These are phyloP conservation scores for Polygonum aviculare DNA, from an alignment of 148 eudicot genomes.

Conservation along the genomic window DNA sequence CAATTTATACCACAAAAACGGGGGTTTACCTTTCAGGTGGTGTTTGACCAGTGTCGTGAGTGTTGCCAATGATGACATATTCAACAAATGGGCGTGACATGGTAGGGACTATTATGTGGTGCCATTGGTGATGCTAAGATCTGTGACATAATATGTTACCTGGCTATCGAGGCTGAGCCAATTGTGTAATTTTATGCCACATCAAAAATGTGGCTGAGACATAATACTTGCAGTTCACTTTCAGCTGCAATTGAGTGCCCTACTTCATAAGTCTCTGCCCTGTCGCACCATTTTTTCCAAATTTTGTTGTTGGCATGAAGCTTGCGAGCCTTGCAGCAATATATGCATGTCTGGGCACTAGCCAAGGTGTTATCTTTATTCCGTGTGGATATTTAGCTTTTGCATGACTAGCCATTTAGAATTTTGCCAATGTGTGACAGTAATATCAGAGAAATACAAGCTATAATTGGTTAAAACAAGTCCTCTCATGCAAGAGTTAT, in stretches of 20 bases:
- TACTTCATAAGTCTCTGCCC: too few relatives aligned
- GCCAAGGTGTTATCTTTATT: too few relatives aligned
- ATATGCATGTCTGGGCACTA: too few relatives aligned
- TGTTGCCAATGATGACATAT: background rate
- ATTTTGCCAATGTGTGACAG: background rate
- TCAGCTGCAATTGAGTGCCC: too few relatives aligned
- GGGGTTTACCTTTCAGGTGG: background rate
- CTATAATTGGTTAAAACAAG: background rate
- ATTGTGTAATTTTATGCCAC: background rate
- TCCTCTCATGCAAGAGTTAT: background rate
- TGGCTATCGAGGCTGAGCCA: background rate
- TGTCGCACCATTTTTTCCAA: too few relatives aligned
- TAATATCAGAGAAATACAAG: background rate
- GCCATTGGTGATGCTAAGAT: background rate
- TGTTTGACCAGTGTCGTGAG: background rate
- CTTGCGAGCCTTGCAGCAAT: too few relatives aligned
- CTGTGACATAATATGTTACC: background rate
- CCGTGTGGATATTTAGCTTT: background rate
- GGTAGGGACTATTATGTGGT: background rate
- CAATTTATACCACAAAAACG: background rate
- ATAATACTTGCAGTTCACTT: background rate
- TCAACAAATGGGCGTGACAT: background rate
- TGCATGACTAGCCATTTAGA: background rate
- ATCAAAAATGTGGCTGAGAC: background rate
- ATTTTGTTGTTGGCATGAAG: too few relatives aligned